Conservation (phyloP, 495 filamentous ascomycete species). For the Penicillium lagena region DNA sequence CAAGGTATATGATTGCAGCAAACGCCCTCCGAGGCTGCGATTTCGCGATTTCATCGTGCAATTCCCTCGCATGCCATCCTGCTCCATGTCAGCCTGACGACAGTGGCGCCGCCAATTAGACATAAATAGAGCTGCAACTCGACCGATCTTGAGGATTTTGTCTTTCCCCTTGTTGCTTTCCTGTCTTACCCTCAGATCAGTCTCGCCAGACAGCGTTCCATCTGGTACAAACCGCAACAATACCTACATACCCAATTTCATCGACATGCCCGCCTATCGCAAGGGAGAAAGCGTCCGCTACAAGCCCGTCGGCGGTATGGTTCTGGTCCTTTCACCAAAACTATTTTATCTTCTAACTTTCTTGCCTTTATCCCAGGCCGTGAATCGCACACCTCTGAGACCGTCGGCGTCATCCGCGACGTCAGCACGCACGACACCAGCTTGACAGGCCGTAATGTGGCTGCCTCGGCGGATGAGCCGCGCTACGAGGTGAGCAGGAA, state of each 20-base stretch:
- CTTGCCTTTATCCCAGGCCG: constrained; percentile 9
- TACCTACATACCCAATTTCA: background rate
- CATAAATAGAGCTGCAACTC: background rate
- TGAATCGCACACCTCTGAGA: constrained; percentile 22
- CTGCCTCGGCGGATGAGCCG: constrained; percentile 15
- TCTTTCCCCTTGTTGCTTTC: background rate
- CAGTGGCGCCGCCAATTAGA: background rate
- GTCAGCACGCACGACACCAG: constrained; percentile 11
- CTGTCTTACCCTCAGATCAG: background rate
- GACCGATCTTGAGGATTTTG: background rate
- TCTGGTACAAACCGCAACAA: too few relatives aligned
- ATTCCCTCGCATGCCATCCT: background rate
- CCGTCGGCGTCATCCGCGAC: constrained; percentile 20
- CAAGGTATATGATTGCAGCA: background rate
- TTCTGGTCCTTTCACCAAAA: background rate
- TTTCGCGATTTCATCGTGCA: too few relatives aligned
- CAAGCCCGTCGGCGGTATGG: constrained; percentile 30
- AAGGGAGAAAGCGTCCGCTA: constrained; percentile 25
- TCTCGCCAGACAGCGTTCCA: too few relatives aligned
- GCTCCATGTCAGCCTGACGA: constrained; percentile 2
- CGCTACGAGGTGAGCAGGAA: constrained; percentile 20
- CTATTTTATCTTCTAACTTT: too few relatives aligned
- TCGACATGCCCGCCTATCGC: constrained; percentile 18
- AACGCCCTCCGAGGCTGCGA: background rate
- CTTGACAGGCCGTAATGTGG: constrained; percentile 19